These are phyloP conservation scores for Cystobasidium slooffiae DNA, from an alignment of 1,284 basidiomycete genomes.

Conservation along the genomic window DNA sequence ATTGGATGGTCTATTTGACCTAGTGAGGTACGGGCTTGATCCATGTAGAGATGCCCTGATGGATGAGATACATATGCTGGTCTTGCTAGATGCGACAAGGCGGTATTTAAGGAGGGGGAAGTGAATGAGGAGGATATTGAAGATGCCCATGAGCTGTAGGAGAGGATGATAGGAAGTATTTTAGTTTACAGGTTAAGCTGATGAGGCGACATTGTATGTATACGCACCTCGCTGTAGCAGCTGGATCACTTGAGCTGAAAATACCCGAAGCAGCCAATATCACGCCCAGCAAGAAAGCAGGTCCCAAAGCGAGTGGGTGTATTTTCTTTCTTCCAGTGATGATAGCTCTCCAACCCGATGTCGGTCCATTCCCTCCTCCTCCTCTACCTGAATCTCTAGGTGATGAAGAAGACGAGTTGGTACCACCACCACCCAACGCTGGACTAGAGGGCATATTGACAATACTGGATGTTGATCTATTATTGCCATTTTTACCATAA, in stretches of 20 bases:
- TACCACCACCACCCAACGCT: constrained; percentile 9
- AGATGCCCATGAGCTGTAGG: constrained; percentile 10
- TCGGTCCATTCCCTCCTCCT: not conserved
- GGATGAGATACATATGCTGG: constrained; percentile 32
- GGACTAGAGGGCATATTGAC: constrained; percentile 15
- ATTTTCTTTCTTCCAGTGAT: constrained; percentile 28
- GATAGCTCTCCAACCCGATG: constrained; percentile 29
- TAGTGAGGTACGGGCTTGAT: constrained; percentile 13
- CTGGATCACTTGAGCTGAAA: constrained; percentile 24
- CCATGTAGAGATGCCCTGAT: constrained; percentile 42
- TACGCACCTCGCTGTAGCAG: constrained; percentile 13
- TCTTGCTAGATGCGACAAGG: constrained; percentile 15
- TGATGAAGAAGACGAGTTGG: constrained; percentile 9
- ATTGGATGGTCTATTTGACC: constrained; percentile 50
- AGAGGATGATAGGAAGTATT: not conserved
- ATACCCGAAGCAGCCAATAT: constrained; percentile 46
- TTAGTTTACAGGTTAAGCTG: too few species aligned
- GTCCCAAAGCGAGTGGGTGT: constrained; percentile 43
- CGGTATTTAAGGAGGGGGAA: constrained; percentile 17
- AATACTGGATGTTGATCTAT: constrained; percentile 24
- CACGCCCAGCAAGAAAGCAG: constrained; percentile 48
- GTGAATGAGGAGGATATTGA: constrained; percentile 32
- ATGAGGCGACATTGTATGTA: too few species aligned
- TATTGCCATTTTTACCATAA: not conserved
- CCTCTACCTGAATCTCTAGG: not conserved